phyloP scores from a whole-genome alignment of 139 green algal species.

The Chlorella sp. region DNA sequence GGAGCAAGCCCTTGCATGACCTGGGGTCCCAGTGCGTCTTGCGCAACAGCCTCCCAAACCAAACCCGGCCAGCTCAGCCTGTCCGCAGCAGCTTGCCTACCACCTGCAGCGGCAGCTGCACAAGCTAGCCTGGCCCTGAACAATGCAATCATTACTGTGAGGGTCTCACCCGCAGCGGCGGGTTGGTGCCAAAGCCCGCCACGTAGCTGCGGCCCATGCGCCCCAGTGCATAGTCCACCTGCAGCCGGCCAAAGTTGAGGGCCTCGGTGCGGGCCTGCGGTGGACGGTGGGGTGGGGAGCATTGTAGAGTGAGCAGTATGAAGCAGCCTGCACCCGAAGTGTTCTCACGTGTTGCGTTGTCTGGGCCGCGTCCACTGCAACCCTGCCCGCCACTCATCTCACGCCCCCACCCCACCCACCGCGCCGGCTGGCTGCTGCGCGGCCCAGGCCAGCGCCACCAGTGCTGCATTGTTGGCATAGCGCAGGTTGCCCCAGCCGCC shows the following conservation, averaged over 20 bases:
- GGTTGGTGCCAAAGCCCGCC: slow-evolving; percentile 42
- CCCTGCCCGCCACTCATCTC: no score
- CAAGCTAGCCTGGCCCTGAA: not conserved
- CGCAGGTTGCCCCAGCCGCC: slow-evolving; percentile 33
- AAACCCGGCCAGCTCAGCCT: no score
- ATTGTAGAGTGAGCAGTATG: no score
- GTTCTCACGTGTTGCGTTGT: no score
- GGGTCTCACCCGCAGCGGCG: not conserved
- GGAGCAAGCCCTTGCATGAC: no score
- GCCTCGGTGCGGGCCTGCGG: not conserved
- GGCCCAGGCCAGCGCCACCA: not conserved
- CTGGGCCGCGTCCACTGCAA: no score
- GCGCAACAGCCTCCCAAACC: not conserved
- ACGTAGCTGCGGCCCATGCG: slow-evolving; percentile 46
- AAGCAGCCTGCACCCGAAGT: no score
- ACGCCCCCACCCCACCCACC: not conserved
- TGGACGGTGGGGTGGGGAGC: not conserved
- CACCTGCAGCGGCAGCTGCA: not conserved
- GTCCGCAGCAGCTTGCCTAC: not conserved
- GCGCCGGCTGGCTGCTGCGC: not conserved
- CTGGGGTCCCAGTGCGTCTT: no score
- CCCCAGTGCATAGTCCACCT: slow-evolving; percentile 63
- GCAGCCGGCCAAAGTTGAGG: slow-evolving; percentile 30
- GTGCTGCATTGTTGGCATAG: slow-evolving; percentile 12
- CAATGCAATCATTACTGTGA: no score